These are phyloP conservation scores for Silene vulgaris DNA, from an alignment of 179 eudicot species.

Conservation along the genomic window DNA sequence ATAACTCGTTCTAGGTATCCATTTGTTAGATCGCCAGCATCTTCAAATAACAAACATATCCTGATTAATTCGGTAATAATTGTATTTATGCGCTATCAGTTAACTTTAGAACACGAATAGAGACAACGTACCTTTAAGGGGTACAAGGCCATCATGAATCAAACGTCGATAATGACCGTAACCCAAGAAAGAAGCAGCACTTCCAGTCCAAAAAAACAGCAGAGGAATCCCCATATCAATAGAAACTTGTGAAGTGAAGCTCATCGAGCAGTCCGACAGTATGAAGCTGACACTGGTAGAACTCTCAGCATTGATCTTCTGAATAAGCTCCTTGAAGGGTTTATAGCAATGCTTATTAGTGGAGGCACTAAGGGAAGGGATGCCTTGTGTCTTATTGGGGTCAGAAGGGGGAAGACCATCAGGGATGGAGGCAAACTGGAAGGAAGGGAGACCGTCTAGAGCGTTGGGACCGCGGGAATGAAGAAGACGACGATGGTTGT, in stretches of 20 bases:
- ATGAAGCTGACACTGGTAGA: neutral
- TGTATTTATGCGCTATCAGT: too few relatives aligned
- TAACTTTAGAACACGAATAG: too few relatives aligned
- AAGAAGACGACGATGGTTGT: slow-evolving; percentile 37
- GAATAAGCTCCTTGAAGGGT: slow-evolving; percentile 22
- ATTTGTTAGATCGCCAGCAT: slow-evolving; percentile 21
- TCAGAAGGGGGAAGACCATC: slow-evolving; percentile 28
- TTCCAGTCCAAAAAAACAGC: slow-evolving; percentile 11
- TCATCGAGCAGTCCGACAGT: slow-evolving; percentile 14
- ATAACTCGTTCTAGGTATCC: slow-evolving; percentile 26
- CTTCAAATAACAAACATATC: slow-evolving; percentile 6
- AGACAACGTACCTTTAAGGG: slow-evolving; percentile 12
- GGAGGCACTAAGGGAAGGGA: slow-evolving; percentile 16
- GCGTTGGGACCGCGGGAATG: slow-evolving; percentile 16
- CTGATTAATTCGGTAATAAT: neutral
- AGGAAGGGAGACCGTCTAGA: slow-evolving; percentile 19
- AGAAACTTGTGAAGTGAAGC: neutral
- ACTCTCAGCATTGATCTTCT: slow-evolving; percentile 12
- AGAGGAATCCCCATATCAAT: slow-evolving; percentile 8
- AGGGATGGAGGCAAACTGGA: slow-evolving; percentile 24
- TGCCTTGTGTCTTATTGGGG: slow-evolving; percentile 30
- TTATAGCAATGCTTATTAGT: neutral
- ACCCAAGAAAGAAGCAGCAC: slow-evolving; percentile 13
- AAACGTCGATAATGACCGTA: neutral
- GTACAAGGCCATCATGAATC: neutral